Evolutionary conservation across 306 rosid genomes (phyloP).

Genomic region (Rosa lucieae): DNA sequence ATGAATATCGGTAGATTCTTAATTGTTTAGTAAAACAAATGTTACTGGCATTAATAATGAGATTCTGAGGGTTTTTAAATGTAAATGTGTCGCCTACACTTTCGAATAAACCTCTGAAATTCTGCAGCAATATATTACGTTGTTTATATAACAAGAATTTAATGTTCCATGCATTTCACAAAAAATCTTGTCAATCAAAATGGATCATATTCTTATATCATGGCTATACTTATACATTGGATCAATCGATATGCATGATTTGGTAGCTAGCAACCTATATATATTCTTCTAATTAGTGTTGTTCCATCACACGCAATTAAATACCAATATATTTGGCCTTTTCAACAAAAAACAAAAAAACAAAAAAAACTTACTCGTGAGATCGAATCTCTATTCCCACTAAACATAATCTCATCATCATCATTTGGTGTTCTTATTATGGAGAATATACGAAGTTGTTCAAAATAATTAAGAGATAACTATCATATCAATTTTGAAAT

Average conservation of each 20-base stretch:
- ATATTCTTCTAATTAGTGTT: neutral
- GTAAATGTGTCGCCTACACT: slow-evolving; percentile 19
- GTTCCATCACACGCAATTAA: neutral
- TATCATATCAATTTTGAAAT: neutral
- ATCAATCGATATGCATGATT: neutral
- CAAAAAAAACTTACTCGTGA: neutral
- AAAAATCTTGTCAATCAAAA: neutral
- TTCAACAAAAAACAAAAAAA: neutral
- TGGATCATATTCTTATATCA: neutral
- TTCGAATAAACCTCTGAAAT: slow-evolving; percentile 26
- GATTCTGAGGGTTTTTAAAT: slow-evolving; percentile 14
- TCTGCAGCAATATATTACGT: slow-evolving; percentile 19
- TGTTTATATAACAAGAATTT: neutral
- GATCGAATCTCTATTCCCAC: neutral
- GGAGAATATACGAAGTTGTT: neutral
- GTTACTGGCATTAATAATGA: neutral
- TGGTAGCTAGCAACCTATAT: neutral
- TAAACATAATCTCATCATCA: neutral
- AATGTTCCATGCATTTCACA: slow-evolving; percentile 3
- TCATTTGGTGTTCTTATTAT: neutral
- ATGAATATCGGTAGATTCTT: neutral
- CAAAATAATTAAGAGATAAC: neutral
- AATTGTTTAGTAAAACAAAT: neutral
- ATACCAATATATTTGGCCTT: neutral
- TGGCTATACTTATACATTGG: neutral